phyloP scores from a whole-genome alignment of 495 filamentous ascomycete genomes.

The Aspergillus saccharolyticus region DNA sequence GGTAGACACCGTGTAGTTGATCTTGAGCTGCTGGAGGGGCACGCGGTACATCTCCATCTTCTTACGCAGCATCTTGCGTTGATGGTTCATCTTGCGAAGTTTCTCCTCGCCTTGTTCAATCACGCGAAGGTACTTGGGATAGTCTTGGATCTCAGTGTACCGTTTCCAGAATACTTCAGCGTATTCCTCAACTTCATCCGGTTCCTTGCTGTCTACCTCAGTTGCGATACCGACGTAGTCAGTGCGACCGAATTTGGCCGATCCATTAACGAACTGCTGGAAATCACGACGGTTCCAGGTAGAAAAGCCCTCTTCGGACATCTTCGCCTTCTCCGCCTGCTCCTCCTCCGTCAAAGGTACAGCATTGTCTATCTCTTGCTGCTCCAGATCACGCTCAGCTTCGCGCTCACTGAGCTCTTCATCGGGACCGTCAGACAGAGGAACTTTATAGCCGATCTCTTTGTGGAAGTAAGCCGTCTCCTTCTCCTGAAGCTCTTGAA shows the following conservation, averaged over 20 bases:
- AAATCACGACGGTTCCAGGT: constrained; percentile 97
- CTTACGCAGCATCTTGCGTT: constrained; percentile 87
- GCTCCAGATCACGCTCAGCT: constrained; percentile 81
- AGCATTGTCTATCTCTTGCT: constrained; percentile 88
- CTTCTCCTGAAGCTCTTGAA: constrained; percentile 87
- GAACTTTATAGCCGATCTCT: constrained; percentile 89
- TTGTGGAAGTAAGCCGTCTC: constrained; percentile 96
- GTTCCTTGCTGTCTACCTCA: constrained; percentile 87
- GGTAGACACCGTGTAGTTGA: constrained; percentile 97
- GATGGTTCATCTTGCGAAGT: constrained; percentile 79
- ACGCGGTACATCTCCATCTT: constrained; percentile 96
- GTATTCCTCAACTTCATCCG: constrained; percentile 80
- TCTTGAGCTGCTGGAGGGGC: constrained; percentile 93
- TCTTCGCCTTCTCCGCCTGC: constrained; percentile 69
- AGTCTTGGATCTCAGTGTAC: constrained; percentile 82
- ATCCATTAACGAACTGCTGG: constrained; percentile 94
- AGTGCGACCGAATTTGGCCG: constrained; percentile 82
- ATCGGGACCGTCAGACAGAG: constrained; percentile 76
- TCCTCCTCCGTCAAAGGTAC: constrained; percentile 86
- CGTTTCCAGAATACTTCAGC: constrained; percentile 93
- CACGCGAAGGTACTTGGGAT: constrained; percentile 75
- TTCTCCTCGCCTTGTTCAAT: constrained; percentile 92
- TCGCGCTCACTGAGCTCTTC: constrained; percentile 78
- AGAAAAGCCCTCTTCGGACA: constrained; percentile 81
- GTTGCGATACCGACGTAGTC: constrained; percentile 79